Evolutionary conservation across 179 eudicot genomes (phyloP), one percentile per base, ranked within the genome.

Genomic region (Monotropa hypopitys): DNA sequence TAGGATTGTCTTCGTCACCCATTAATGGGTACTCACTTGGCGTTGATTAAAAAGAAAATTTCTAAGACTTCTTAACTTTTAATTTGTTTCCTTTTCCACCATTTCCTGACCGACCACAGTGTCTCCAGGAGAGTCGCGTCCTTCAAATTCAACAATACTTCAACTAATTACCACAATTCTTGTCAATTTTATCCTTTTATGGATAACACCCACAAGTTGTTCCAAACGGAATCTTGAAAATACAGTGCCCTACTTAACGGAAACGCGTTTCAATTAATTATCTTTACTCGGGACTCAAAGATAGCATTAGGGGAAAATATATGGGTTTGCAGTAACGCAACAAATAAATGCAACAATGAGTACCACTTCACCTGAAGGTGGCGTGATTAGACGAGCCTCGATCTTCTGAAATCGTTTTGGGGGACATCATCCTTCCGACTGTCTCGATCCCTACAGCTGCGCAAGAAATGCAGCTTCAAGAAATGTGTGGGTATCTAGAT

Each of bases 351-450:
- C 30, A 49, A 28, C 5, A 4, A 7, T 28, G 5, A 15, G 21
- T 9, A 7, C 7, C 47, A 15, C 32, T 61, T 45, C 78, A 92
- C 97, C 97, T 91, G 81, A 88, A 81, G 59, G 85, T 82, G 56
- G 87, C 70, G 54, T 92, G 70, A 56, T 80, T 81, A 53, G 89
- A 81, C 26, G 85, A 76, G 76, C 84, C 84, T 61, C 93, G 97
- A 87, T 87, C 90, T 68, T 89, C 92, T 33, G 85, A 83, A 20
- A 56, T 75, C 70, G 85, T 89, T 74, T 84, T 84, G 30, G 97
- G 96, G 80, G 90, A 88, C 96, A 89, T 92, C 97, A 92, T 92
- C 78, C 67, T 82, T 77, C 18, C 76, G 21, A 6, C 47, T 4
- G 18, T n/a, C 62, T 53, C 46, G 65, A 54, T n/a, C 65, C 54